A percentile compares a stretch with the other conserved stretches of the same genome.
Evolutionary conservation across 768 basidiomycete species (phyloP).

Genomic region (Phlebiopsis flavidoalba): DNA sequence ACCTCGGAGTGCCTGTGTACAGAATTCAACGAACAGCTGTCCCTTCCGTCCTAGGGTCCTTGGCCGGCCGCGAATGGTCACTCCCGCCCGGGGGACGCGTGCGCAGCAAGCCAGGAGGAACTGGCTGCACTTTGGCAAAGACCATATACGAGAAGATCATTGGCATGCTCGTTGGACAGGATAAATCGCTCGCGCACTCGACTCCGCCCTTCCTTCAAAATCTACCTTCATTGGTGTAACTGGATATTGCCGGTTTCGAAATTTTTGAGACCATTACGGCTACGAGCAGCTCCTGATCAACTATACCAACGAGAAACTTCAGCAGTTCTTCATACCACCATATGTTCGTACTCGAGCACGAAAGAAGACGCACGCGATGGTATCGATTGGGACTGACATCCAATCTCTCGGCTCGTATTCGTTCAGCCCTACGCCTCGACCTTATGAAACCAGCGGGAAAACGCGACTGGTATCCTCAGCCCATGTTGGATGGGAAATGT

Average conservation of each 20-base stretch:
- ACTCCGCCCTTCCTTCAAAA: constrained; percentile 87
- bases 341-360: constrained; percentile 99
- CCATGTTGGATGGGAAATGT: constrained; percentile 95
- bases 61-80: constrained; percentile 95
- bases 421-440: constrained; percentile 97
- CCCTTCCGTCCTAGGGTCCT: constrained; percentile 83
- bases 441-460: constrained; percentile 82
- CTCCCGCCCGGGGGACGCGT: constrained; percentile 84
- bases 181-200: constrained; percentile 88
- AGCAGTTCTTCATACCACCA: constrained; percentile 99
- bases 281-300: constrained; percentile 99
- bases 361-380: constrained; percentile 95
- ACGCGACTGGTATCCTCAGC: constrained; percentile 82
- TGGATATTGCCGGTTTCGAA: constrained; percentile 99
- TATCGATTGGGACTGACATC: constrained; percentile 96
- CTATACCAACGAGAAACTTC: constrained; percentile 97
- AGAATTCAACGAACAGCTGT: constrained; percentile 88
- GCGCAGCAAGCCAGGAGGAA: constrained; percentile 95
- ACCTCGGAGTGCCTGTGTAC: constrained; percentile 79
- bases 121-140: constrained; percentile 87
- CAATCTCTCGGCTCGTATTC: constrained; percentile 99
- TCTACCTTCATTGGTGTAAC: constrained; percentile 94
- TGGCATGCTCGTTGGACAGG: constrained; percentile 85
- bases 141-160: constrained; percentile 97
- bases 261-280: constrained; percentile 90